phyloP scores from a whole-genome alignment of 1,139 yeast species.

The Lodderomyces pseudojiufengensis region DNA sequence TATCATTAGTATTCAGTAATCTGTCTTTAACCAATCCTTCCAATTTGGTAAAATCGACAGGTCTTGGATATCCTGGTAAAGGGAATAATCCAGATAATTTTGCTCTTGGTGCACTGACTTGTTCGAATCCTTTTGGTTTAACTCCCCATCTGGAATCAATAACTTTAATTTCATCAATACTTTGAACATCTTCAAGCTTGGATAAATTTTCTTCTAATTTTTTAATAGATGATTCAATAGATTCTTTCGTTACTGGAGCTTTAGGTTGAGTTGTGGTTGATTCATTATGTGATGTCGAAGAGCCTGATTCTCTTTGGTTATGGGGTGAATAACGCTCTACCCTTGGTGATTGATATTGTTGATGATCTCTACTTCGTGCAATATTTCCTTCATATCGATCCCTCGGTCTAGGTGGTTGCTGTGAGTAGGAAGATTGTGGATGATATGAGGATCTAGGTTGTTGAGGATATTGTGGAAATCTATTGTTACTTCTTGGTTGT shows the following conservation, averaged over 20 bases:
- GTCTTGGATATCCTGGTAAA: constrained; percentile 64
- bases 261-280: not conserved
- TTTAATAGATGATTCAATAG: not conserved
- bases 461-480: not conserved
- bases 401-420: too few species aligned
- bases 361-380: too few species aligned
- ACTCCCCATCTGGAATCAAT: constrained; percentile 69
- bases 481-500: constrained; percentile 3
- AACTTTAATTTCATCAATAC: constrained; percentile 33
- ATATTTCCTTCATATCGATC: too few species aligned
- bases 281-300: not conserved
- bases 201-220: constrained; percentile 16
- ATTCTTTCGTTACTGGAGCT: not conserved
- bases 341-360: too few species aligned
- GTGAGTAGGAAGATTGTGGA: too few species aligned
- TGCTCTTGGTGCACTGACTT: constrained; percentile 73
- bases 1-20: constrained; percentile 38
- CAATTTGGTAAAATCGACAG: constrained; percentile 51
- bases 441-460: too few species aligned
- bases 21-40: constrained; percentile 45
- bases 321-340: too few species aligned
- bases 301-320: too few species aligned
- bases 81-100: constrained; percentile 81
- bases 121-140: constrained; percentile 71
- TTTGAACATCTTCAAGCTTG: constrained; percentile 19